A percentile compares a stretch with the other conserved stretches of the same genome.
phyloP scores from a whole-genome alignment of 1,139 yeast species.

The Torulaspora pretoriensis region DNA sequence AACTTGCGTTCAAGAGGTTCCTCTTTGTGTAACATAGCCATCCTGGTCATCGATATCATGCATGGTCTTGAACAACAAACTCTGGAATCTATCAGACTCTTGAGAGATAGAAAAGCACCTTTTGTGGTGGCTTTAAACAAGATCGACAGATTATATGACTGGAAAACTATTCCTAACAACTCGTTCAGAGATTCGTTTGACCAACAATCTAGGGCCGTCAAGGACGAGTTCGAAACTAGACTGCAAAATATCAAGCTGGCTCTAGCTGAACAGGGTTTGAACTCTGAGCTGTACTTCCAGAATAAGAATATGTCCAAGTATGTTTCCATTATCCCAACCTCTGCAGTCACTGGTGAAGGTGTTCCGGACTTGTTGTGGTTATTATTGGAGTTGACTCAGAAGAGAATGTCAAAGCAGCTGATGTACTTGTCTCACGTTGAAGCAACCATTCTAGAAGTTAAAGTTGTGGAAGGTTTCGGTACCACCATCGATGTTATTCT shows the following conservation, averaged over 20 bases:
- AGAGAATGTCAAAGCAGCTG: constrained; percentile 98
- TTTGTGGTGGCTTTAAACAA: constrained; percentile 94
- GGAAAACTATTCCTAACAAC: constrained; percentile 87
- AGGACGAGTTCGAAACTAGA: constrained; percentile 87
- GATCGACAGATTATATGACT: constrained; percentile 93
- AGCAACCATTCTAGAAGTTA: constrained; percentile 96
- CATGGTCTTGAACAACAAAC: constrained; percentile 99
- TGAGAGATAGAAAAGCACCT: constrained; percentile 97
- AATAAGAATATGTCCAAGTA: constrained; percentile 89
- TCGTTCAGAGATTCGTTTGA: constrained; percentile 92
- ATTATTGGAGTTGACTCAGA: constrained; percentile 89
- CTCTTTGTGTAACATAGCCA: constrained; percentile 97
- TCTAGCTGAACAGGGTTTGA: constrained; percentile 96
- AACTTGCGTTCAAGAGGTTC: constrained; percentile 98
- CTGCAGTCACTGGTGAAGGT: constrained; percentile 99
- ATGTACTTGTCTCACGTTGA: constrained; percentile 87
- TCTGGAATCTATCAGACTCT: constrained; percentile 81
- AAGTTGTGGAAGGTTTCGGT: constrained; percentile 98
- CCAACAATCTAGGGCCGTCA: constrained; percentile 77
- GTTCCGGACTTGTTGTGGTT: constrained; percentile 97
- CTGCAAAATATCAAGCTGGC: constrained; percentile 82
- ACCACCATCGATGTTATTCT: constrained; percentile 96
- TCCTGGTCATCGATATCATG: constrained; percentile 96
- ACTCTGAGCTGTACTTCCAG: constrained; percentile 92
- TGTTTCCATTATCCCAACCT: constrained; percentile 95